phyloP scores from a whole-genome alignment of 495 filamentous ascomycete species.

The Chaetomium cochliodes region DNA sequence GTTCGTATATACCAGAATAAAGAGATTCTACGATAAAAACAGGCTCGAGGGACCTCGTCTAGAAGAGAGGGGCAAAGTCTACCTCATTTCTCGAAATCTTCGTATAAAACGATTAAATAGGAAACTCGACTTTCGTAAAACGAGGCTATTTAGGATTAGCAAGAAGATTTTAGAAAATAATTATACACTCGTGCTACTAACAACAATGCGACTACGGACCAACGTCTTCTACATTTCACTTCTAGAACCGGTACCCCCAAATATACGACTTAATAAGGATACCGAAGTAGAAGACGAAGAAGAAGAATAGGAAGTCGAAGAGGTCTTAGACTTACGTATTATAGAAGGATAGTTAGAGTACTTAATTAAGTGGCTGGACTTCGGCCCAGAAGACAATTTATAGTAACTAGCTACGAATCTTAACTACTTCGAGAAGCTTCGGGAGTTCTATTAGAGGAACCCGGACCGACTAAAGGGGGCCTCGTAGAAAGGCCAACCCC shows the following conservation, averaged over 20 bases:
- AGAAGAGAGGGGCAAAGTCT: no score
- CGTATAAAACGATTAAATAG: no score
- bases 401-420: slow-evolving; percentile 13
- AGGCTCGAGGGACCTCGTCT: no score
- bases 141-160: background rate
- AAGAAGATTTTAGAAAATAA: background rate
- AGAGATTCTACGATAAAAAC: no score
- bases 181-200: background rate
- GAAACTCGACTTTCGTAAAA: no score
- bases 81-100: no score
- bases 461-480: background rate
- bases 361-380: slow-evolving; percentile 2
- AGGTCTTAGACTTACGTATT: background rate
- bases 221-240: background rate
- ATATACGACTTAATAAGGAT: background rate
- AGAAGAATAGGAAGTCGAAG: background rate
- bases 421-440: background rate
- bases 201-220: background rate
- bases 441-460: background rate
- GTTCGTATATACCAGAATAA: no score
- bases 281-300: background rate
- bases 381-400: no score
- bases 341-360: background rate
- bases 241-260: background rate
- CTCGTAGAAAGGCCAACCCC: background rate